These are phyloP conservation scores for Jatropha curcas DNA, from an alignment of 345 rosid species.

Conservation along the genomic window DNA sequence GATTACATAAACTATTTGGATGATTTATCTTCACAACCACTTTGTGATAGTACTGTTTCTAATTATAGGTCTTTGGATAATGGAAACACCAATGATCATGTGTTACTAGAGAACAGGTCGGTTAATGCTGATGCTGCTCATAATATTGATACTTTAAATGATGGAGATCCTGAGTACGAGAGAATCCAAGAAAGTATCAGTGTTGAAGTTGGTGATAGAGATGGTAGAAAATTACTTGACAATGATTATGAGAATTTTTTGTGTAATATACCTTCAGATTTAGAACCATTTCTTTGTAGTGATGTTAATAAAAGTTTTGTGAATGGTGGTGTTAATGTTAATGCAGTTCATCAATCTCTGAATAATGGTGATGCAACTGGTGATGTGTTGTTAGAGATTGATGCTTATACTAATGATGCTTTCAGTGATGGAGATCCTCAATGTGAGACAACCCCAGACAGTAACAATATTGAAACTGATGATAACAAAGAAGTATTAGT, in stretches of 20 bases:
- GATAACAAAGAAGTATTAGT: background rate
- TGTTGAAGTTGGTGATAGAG: no score
- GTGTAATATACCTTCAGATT: no score
- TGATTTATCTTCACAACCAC: background rate
- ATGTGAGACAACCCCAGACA: background rate
- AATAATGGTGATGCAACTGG: background rate
- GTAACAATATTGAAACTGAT: background rate
- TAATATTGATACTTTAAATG: no score
- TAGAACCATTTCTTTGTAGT: no score
- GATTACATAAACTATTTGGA: conserved; percentile 14
- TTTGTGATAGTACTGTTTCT: background rate
- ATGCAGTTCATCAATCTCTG: no score
- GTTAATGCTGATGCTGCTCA: no score
- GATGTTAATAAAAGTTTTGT: no score
- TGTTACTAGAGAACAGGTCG: background rate
- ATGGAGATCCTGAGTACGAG: no score
- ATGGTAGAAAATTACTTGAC: no score
- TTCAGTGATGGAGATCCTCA: background rate
- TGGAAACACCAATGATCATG: background rate
- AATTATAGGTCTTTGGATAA: background rate
- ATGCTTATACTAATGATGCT: background rate
- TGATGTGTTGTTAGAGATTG: background rate
- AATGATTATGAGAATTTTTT: no score
- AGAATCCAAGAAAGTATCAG: no score
- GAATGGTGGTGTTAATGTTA: no score